phyloP scores from a whole-genome alignment of 345 rosid species.

The Eucalyptus tenuipes region DNA sequence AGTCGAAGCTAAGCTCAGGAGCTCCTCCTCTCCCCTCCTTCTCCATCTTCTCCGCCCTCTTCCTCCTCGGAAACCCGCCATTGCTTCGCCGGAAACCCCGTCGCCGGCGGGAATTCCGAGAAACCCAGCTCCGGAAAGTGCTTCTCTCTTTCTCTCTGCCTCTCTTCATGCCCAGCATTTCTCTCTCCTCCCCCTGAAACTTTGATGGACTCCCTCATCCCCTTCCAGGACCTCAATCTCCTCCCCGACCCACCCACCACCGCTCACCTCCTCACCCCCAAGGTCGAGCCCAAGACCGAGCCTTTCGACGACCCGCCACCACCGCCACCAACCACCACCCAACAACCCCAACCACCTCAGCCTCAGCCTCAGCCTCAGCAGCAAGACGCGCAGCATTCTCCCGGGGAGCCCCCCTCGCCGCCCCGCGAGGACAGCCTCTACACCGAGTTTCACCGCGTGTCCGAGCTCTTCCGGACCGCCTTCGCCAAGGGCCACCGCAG shows the following conservation, averaged over 20 bases:
- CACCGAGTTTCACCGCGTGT: constrained; percentile 39
- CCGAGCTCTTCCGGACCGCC: constrained; percentile 49
- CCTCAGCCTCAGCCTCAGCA: not conserved
- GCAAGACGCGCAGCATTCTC: not conserved
- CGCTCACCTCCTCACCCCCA: constrained; percentile 4
- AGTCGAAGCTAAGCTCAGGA: not conserved
- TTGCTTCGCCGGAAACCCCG: not conserved
- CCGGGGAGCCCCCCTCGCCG: not conserved
- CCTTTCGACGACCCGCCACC: constrained; percentile 26
- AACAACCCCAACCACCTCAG: constrained; percentile 2
- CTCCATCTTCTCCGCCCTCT: not conserved
- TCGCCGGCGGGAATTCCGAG: not conserved
- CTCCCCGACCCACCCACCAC: constrained; percentile 4
- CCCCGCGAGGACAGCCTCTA: constrained; percentile 17
- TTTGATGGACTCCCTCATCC: constrained; percentile 32
- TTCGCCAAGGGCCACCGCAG: constrained; percentile 27
- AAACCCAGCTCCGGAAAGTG: not conserved
- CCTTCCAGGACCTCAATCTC: constrained; percentile 55
- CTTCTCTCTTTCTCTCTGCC: not conserved
- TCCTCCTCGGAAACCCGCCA: not conserved
- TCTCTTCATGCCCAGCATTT: not conserved
- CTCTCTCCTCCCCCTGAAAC: not conserved
- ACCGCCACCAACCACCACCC: not conserved
- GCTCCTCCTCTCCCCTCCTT: not conserved
- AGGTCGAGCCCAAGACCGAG: constrained; percentile 38